These are phyloP conservation scores for Alternaria ventricosa DNA, from an alignment of 2,329 filamentous ascomycete species.

Conservation along the genomic window DNA sequence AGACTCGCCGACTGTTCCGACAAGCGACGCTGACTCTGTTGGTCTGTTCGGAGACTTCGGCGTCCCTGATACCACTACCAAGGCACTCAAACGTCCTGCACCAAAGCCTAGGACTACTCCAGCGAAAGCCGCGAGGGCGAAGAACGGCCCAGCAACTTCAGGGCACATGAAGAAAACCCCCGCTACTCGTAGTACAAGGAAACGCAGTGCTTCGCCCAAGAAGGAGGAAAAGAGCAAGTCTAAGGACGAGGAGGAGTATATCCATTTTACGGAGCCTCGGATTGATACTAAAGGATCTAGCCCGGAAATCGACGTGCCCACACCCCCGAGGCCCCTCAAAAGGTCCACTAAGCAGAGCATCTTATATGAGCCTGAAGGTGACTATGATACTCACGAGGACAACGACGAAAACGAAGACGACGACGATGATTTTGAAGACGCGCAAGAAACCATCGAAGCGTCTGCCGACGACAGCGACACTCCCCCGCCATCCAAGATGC, in stretches of 20 bases:
- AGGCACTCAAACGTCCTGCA: not conserved
- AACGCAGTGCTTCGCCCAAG: not conserved
- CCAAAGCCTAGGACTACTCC: not conserved
- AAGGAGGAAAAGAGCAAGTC: not conserved
- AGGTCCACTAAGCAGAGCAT: not conserved
- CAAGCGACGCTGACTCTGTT: not conserved
- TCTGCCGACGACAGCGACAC: not conserved
- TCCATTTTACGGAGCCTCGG: too few species aligned
- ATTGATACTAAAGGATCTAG: not conserved
- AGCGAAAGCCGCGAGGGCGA: not conserved
- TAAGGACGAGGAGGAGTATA: too few species aligned
- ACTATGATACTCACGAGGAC: accelerated
- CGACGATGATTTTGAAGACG: not conserved
- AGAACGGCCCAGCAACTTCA: not conserved
- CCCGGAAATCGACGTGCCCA: not conserved
- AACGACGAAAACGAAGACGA: not conserved
- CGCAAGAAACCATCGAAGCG: not conserved
- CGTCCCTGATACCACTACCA: not conserved
- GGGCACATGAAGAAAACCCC: not conserved
- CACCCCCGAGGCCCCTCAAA: not conserved
- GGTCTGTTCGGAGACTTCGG: not conserved
- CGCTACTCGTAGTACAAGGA: not conserved
- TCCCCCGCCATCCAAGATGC: not conserved
- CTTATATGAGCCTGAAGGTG: not conserved
- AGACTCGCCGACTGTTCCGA: not conserved